Percentiles rank a stretch among this genome's conserved stretches.
These are phyloP conservation scores for Hypholoma sublateritium DNA, from an alignment of 768 basidiomycete genomes.

Conservation along the genomic window DNA sequence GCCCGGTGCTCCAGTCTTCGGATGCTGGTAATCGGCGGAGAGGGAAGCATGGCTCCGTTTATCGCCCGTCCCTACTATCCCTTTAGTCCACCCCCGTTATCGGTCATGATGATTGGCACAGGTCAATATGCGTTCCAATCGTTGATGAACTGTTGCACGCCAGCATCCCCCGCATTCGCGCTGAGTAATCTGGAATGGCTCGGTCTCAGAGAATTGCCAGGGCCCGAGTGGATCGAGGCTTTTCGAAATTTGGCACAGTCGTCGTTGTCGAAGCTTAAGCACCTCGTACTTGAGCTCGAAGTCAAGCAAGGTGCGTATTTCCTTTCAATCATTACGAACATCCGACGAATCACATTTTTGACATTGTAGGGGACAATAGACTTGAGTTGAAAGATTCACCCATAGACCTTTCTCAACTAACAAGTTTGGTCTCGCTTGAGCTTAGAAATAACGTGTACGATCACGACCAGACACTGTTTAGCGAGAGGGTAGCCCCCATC, in stretches of 20 bases:
- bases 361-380: background rate
- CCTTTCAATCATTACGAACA: background rate
- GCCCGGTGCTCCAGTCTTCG: slow-evolving; percentile 1
- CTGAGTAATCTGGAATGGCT: slow-evolving; percentile 8
- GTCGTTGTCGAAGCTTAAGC: background rate
- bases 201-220: background rate
- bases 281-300: slow-evolving; percentile 3
- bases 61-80: background rate
- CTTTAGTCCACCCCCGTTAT: background rate
- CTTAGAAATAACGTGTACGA: slow-evolving; percentile 1
- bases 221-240: background rate
- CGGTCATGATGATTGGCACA: slow-evolving; percentile 4
- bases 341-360: background rate
- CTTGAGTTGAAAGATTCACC: background rate
- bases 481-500: background rate
- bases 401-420: background rate
- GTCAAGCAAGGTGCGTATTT: background rate
- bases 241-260: background rate
- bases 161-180: background rate
- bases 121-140: background rate
- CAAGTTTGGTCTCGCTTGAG: background rate
- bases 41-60: slow-evolving; percentile 1
- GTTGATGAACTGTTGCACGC: background rate
- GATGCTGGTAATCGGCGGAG: slow-evolving; percentile 4
- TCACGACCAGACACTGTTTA: slow-evolving; percentile 1